Percentiles rank a stretch among this genome's conserved stretches.
Evolutionary conservation across 768 basidiomycete species (phyloP).

Genomic region (Candolleomyces efflorescens): DNA sequence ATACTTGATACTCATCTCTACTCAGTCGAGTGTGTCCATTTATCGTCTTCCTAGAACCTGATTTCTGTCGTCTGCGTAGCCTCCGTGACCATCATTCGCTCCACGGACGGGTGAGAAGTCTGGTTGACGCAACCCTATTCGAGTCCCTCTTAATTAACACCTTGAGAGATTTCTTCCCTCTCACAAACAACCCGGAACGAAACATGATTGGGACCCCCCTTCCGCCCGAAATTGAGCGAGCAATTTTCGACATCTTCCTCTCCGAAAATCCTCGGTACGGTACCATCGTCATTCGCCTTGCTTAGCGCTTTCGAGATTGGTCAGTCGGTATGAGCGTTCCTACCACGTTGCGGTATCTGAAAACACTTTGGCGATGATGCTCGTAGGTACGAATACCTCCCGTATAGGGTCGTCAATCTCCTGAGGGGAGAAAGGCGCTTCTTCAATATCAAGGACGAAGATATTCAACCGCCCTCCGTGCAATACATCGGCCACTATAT

Average conservation of each 20-base stretch:
- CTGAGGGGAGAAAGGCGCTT: background rate
- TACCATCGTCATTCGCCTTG: background rate
- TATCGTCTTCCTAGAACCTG: no score
- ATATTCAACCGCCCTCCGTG: background rate
- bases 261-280: background rate
- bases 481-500: background rate
- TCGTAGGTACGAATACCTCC: background rate
- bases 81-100: no score
- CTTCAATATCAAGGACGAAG: background rate
- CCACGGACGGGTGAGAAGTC: no score
- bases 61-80: no score
- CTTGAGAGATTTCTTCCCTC: no score
- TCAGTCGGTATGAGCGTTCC: background rate
- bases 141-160: no score
- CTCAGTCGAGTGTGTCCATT: no score
- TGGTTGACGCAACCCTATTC: no score
- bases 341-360: background rate
- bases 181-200: no score
- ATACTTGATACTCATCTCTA: no score
- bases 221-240: background rate
- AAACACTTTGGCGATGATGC: background rate
- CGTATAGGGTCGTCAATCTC: background rate
- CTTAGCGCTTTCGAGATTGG: background rate
- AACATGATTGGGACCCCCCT: background rate
- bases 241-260: background rate